Evolutionary conservation across 305 asterid genomes (phyloP), one percentile per base, ranked within the genome.

Genomic region (Rubia occidens): DNA sequence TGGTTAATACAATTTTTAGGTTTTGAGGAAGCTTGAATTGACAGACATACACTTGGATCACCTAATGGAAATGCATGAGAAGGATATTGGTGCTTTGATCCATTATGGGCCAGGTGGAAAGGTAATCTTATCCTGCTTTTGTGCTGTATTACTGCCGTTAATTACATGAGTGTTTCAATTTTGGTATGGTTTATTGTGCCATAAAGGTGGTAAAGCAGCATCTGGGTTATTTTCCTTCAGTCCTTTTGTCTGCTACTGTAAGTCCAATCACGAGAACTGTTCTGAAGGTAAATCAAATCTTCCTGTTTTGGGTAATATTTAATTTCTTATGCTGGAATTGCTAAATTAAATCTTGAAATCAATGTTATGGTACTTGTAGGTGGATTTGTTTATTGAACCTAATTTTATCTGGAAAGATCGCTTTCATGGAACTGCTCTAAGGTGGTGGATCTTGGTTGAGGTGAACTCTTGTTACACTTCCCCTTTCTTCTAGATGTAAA

Each of bases 381-480:
- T 89, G 81, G 96, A 91, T 84, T 81, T 91, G 89, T 77, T 88
- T 71, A 82, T 89, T 76, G 78, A 86, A 72, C 96, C 96, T 47
- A 90, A 86, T 72, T 91, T 94, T 72, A 81, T 78, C 64, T 94
- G 99, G 99, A 89, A 94, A 82, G 99, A 94, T 79, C 91, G 96
- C 73, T 89, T 84, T 79, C 99, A 94, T 81, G 97, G 97, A 59
- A 83, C 95, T 79, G 95, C 91, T 3, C 89, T 81, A 82, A 89
- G 97, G 76, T 94, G 99, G 99, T 88, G 95, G 96, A 91, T 94
- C 74, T 78, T 88, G 74, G 99, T 94, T 76, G 99, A 94, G 99
- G 99, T 94, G 66, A 77, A 70, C 59, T 66, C 70, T 67, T 79
- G 60, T 70, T 67, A 64, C 69, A 26, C 75, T 49, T 49, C 8